Percentiles rank a stretch among this genome's conserved stretches.
These are phyloP conservation scores for Dryas integrifolia DNA, from an alignment of 331 rosid genomes.

Conservation along the genomic window DNA sequence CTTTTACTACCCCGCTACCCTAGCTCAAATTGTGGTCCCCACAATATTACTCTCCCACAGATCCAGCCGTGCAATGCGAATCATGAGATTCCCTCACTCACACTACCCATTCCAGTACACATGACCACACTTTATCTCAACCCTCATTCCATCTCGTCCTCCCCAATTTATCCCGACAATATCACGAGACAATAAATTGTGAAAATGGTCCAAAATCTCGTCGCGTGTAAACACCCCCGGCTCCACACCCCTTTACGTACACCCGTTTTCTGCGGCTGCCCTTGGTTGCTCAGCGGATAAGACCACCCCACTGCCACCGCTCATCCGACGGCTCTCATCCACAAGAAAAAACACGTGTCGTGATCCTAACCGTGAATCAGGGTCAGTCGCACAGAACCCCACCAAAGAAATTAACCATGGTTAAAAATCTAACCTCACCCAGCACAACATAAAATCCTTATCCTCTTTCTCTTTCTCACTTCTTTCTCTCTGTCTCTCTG, in stretches of 20 bases:
- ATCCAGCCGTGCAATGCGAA: constrained; percentile 63
- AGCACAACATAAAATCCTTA: constrained; percentile 45
- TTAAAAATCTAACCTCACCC: constrained; percentile 54
- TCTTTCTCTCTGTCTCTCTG: neutral
- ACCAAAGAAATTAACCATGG: constrained; percentile 59
- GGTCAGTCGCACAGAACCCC: constrained; percentile 22
- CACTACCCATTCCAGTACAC: constrained; percentile 28
- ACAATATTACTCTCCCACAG: constrained; percentile 34
- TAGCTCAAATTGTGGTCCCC: constrained; percentile 31
- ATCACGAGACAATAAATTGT: neutral
- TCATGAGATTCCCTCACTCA: constrained; percentile 42
- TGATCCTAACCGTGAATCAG: constrained; percentile 14
- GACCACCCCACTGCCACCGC: constrained; percentile 38
- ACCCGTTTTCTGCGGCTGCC: constrained; percentile 62
- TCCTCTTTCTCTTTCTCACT: constrained; percentile 33
- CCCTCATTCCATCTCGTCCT: constrained; percentile 12
- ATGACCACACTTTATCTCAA: constrained; percentile 28
- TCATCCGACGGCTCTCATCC: constrained; percentile 37
- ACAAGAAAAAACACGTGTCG: constrained; percentile 39
- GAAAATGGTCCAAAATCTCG: constrained; percentile 5
- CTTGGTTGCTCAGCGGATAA: constrained; percentile 60
- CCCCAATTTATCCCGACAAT: neutral
- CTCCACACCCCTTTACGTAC: constrained; percentile 30
- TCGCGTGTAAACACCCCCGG: neutral
- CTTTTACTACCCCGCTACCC: neutral